Base-by-base conservation (phyloP, 1,284 basidiomycete genomes). In the Apiotrichum veenhuisii region DNA sequence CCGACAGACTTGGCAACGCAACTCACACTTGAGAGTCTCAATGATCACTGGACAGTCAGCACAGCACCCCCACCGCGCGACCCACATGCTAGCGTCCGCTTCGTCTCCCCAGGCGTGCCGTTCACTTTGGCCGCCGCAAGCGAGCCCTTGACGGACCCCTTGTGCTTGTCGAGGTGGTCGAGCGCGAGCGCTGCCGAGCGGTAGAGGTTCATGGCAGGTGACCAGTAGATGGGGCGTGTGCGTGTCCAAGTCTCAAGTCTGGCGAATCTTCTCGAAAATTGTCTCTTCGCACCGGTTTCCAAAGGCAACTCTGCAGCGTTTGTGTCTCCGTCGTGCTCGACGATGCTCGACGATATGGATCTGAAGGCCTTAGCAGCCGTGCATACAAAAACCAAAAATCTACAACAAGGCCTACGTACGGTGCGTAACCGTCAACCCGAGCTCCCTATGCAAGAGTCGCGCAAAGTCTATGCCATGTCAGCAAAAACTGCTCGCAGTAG, bases 21-120 rank as follows among this genome's bases (percentile, higher is more conserved):
- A 61, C 64, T 79, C 76, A 94, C 92, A 94, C 82, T 94, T 94
- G 46, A 96, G 78, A 1, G 91, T 93, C 78, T 94, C 89, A 52
- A 95, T 92, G 36, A 94, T 84, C 34, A 93, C 82, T 51, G 22
- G n/a, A n/a, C 34, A 26, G 42, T 50, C 26, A 53, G 40, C 36
- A 27, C 25, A 17, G 11, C 12, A 22, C n/a, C 25, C 30, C 5
- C 26, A 38, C 18, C 10, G 25, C 1, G 14, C 26, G 20, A 20
- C 77, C 65, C 69, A 77, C 69, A 68, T 48, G 73, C 78, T 50
- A 70, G 67, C 30, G 72, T 69, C 55, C 88, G 82, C 74, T 89
- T 91, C 69, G 89, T 83, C 66, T 86, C 84, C 17, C 91, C 80
- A 33, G 83, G 83, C 23, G 84, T 47, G 3, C 51, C 45, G 59